Percentiles rank a stretch among this genome's conserved stretches.
Evolutionary conservation across 768 basidiomycete species (phyloP).

Genomic region (Dendrothele bispora): DNA sequence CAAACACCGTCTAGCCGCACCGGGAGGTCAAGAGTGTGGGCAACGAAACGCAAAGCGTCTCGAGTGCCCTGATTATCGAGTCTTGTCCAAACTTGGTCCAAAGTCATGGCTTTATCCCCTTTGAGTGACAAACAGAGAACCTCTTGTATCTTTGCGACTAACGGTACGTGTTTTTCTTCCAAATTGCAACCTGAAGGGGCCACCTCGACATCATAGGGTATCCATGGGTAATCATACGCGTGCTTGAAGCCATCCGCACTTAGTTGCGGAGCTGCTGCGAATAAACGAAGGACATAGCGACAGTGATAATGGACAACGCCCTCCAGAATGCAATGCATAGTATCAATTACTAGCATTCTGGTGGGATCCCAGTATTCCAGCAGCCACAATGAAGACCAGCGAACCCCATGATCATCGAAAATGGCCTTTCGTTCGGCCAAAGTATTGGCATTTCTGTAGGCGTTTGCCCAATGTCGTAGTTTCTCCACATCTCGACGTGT

Average conservation of each 20-base stretch:
- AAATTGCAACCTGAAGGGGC: neutral
- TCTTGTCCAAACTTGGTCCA: neutral
- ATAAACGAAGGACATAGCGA: conserved; percentile 10
- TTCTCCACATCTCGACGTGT: conserved; percentile 9
- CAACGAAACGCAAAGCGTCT: neutral
- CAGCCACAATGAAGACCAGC: conserved; percentile 29
- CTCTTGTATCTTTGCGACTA: conserved; percentile 1
- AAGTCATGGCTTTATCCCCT: neutral
- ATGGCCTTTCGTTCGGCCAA: conserved; percentile 13
- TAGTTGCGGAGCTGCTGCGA: neutral
- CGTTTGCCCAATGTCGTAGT: conserved; percentile 14
- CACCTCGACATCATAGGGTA: neutral
- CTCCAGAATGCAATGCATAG: conserved; percentile 41
- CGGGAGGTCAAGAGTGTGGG: neutral
- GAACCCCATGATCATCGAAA: conserved; percentile 21
- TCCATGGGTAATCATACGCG: conserved; percentile 2
- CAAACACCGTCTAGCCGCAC: neutral
- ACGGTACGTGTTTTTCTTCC: conserved; percentile 1
- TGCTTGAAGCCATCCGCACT: conserved; percentile 2
- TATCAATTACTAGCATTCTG: conserved; percentile 29
- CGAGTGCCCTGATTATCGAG: neutral
- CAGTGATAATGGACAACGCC: conserved; percentile 32
- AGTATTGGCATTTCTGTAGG: conserved; percentile 21
- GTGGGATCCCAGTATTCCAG: conserved; percentile 41
- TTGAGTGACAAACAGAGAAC: neutral